Evolutionary conservation across 2,329 filamentous ascomycete species (phyloP), one percentile per base, ranked within the genome.

Genomic region (Cytospora piceicola): DNA sequence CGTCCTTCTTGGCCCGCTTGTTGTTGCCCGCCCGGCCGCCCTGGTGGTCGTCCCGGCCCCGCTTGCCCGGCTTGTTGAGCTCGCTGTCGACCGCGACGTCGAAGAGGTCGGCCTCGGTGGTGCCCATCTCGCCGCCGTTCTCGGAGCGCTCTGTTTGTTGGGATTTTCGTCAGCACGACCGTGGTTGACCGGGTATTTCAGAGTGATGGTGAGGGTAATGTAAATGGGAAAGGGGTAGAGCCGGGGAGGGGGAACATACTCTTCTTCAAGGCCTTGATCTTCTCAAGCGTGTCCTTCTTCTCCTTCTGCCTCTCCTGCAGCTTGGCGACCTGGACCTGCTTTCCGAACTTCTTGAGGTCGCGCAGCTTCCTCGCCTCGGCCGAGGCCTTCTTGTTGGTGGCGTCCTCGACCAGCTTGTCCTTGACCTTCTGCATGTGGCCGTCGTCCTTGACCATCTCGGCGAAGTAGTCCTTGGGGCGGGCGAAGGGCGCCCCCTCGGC

Each of bases 351-450:
- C 88, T 97, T 98, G 73, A 98, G 83, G 77, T 99, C 95, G 69
- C 95, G 86, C 81, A 94, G 90, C 80, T 93, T 93, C 76, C 93
- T 88, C 8, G 95, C 95, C 78, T 99, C 95, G 29, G 91, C 89
- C 32, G 93, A 87, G 0, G 95, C 94, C 83, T 97, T 97, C 85
- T 97, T 97, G 68, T 88, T 84, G 14, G 94, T 92, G 0, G 94
- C 95, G 75, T 96, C 93, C 74, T 98, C 94, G 69, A 97, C 85
- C 73, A 98, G 82, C 84, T 96, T 96, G 74, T 90, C 88, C 84
- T 96, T 96, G 76, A 99, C 92, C 84, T 92, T 94, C 76, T 92
- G 92, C 95, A 99, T 99, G 78, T 97, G 95, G 73, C 96, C 94
- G 76, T 99, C 95, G 74, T 90, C 92, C 87, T 98, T 98, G 74